Conservation (phyloP, 225 moss, liverwort and hornwort genomes). For the Bryum argenteum region DNA sequence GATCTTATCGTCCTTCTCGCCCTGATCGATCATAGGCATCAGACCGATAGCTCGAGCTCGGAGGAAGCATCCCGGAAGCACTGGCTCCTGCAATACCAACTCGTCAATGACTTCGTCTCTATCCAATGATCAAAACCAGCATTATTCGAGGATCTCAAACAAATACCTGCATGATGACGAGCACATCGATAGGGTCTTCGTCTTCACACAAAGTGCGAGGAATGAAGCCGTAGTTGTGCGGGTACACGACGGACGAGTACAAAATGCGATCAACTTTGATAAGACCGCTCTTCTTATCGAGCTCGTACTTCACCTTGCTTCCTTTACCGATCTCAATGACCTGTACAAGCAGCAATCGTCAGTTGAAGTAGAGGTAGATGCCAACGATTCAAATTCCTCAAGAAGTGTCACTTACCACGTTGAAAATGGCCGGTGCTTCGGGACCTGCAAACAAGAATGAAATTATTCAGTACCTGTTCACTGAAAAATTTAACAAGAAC, state of each 20-base stretch:
- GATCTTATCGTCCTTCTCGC: constrained; percentile 99
- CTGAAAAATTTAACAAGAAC: too few species aligned
- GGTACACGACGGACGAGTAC: constrained; percentile 95
- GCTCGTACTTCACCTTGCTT: constrained; percentile 94
- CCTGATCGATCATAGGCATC: constrained; percentile 99
- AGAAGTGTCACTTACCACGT: constrained; percentile 55
- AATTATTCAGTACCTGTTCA: background rate
- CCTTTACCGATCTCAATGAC: constrained; percentile 94
- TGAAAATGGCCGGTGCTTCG: constrained; percentile 77
- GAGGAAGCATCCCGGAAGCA: constrained; percentile 85
- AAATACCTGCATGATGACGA: constrained; percentile 89
- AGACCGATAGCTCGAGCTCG: constrained; percentile 93
- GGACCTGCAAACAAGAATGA: constrained; percentile 53
- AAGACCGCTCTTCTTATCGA: constrained; percentile 91
- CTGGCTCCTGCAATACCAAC: constrained; percentile 70
- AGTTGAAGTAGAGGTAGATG: background rate
- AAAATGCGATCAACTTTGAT: constrained; percentile 95
- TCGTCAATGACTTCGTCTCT: background rate
- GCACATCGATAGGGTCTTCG: constrained; percentile 87
- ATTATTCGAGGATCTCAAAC: background rate
- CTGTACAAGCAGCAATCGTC: constrained; percentile 37
- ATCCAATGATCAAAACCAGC: too few species aligned
- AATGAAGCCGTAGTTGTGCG: constrained; percentile 96
- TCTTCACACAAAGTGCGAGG: constrained; percentile 93
- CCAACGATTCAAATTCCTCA: background rate